Percentiles rank a stretch among this genome's conserved stretches.
Evolutionary conservation across 192 early-diverging fungal species (phyloP).

Genomic region (Globomyces pollinis-pini): DNA sequence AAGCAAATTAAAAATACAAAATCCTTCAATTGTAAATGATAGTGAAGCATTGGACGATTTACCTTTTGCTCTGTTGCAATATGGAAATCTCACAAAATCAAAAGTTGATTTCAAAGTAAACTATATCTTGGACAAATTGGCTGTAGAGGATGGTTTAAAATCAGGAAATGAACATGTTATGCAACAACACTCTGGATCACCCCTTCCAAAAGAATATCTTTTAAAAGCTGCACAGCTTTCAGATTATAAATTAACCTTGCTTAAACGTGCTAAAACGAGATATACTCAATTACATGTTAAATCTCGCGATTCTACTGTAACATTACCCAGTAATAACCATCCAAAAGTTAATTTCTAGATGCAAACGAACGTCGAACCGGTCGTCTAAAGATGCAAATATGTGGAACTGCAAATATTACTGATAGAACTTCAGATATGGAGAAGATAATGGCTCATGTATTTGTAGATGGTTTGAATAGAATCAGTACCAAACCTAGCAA

Average conservation of each 20-base stretch:
- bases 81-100: conserved; percentile 41
- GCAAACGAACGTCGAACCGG: conserved; percentile 29
- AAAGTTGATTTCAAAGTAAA: conserved; percentile 63
- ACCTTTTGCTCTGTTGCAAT: conserved; percentile 30
- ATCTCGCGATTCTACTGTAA: conserved; percentile 36
- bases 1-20: conserved; percentile 18
- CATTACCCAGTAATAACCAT: too few relatives aligned
- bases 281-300: conserved; percentile 83
- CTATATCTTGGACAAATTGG: conserved; percentile 88
- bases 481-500: conserved; percentile 64
- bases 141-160: conserved; percentile 83
- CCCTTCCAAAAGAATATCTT: conserved; percentile 6
- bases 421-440: conserved; percentile 46
- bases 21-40: not conserved
- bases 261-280: conserved; percentile 58
- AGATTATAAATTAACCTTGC: conserved; percentile 26
- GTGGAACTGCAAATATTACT: conserved; percentile 35
- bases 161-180: conserved; percentile 68
- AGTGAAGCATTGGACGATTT: conserved; percentile 7
- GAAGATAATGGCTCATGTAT: conserved; percentile 70
- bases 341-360: conserved; percentile 13
- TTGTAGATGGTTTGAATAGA: conserved; percentile 65
- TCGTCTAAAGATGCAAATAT: conserved; percentile 26
- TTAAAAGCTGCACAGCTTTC: conserved; percentile 34
- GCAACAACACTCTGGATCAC: conserved; percentile 10